These are phyloP conservation scores for Ambrosiella beaveri DNA, from an alignment of 2,329 filamentous ascomycete genomes.

Conservation along the genomic window DNA sequence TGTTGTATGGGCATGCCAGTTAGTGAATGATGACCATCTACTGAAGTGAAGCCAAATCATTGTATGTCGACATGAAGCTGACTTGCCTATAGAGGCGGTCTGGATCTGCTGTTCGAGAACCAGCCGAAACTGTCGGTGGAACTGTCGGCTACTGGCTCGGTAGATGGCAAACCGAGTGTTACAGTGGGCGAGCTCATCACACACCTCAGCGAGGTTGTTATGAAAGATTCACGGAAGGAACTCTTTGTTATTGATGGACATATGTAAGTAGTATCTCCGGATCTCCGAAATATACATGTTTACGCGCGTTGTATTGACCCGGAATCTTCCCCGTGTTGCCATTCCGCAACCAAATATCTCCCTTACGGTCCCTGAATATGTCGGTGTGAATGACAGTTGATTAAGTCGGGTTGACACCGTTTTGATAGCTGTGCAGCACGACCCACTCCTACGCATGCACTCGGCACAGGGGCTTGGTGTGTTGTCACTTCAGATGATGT, in stretches of 20 bases:
- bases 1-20: too few species aligned
- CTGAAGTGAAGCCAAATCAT: too few species aligned
- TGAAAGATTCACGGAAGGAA: constrained; percentile 74
- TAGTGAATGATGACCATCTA: too few species aligned
- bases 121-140: constrained; percentile 54
- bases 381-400: too few species aligned
- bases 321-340: background rate
- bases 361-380: background rate
- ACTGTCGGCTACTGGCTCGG: constrained; percentile 47
- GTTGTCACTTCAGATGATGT: background rate
- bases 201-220: constrained; percentile 62
- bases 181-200: constrained; percentile 62
- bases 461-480: background rate
- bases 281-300: background rate
- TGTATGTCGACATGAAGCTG: too few species aligned
- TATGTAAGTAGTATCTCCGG: constrained; percentile 49
- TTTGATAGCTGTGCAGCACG: too few species aligned
- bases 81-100: constrained; percentile 48
- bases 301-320: background rate
- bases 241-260: constrained; percentile 76
- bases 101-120: constrained; percentile 87
- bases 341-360: background rate
- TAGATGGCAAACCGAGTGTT: constrained; percentile 25
- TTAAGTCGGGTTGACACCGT: too few species aligned
- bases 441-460: background rate